Percentiles rank a stretch among this genome's conserved stretches.
Evolutionary conservation across 768 basidiomycete species (phyloP).

Genomic region (Tulasnella sp.): DNA sequence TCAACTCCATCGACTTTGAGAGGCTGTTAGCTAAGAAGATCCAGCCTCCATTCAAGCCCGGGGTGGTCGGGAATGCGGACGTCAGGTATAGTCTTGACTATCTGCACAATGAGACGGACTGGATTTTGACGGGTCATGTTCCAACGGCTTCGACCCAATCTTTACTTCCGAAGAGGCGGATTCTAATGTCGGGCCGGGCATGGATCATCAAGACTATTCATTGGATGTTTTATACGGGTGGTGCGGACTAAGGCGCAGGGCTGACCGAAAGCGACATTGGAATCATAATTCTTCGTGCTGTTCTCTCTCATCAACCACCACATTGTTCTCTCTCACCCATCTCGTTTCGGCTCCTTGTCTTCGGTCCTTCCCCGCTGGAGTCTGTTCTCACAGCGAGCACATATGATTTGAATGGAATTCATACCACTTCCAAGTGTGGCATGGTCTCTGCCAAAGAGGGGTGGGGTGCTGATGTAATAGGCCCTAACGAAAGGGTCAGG

Average conservation of each 20-base stretch:
- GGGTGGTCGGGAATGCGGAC: slow-evolving; percentile 57
- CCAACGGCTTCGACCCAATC: slow-evolving; percentile 69
- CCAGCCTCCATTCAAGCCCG: slow-evolving; percentile 96
- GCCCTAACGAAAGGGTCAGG: neutral
- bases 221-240: slow-evolving; percentile 78
- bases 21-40: slow-evolving; percentile 85
- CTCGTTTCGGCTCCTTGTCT: neutral
- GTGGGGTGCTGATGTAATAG: neutral
- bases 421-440: neutral
- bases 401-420: neutral
- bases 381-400: neutral
- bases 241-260: neutral
- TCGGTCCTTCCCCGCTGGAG: neutral
- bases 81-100: slow-evolving; percentile 31
- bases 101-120: neutral
- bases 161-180: slow-evolving; percentile 89
- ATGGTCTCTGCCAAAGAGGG: too few species aligned
- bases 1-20: slow-evolving; percentile 89
- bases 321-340: neutral
- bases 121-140: neutral
- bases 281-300: neutral
- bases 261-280: slow-evolving; percentile 26
- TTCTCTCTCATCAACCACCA: neutral
- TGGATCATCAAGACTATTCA: too few species aligned
- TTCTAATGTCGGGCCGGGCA: too few species aligned